Evolutionary conservation across 495 filamentous ascomycete genomes (phyloP).

Genomic region (Neurospora sp.): DNA sequence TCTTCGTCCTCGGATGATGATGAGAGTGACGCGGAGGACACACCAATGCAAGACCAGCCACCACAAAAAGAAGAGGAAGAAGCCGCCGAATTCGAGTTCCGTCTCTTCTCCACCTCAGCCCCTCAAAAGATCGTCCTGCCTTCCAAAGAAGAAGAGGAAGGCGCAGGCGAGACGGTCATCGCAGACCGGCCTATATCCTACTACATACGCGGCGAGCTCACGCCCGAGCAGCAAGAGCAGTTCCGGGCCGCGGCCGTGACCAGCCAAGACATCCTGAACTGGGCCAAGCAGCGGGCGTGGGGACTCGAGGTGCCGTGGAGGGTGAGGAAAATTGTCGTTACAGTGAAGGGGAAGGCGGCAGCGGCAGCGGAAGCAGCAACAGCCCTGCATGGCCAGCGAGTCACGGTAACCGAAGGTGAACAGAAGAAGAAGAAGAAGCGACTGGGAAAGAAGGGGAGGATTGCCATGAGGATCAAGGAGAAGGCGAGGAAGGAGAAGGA

Average conservation of each 20-base stretch:
- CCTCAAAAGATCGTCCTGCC: conserved; percentile 27
- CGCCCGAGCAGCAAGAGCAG: conserved; percentile 17
- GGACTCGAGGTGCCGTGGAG: conserved; percentile 47
- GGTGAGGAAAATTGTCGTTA: conserved; percentile 29
- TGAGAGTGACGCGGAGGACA: neutral
- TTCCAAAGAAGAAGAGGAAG: conserved; percentile 13
- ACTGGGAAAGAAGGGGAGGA: conserved; percentile 44
- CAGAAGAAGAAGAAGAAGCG: conserved; percentile 31
- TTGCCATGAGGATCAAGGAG: conserved; percentile 31
- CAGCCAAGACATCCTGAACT: conserved; percentile 31
- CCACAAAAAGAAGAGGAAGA: conserved; percentile 9
- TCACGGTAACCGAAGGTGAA: neutral
- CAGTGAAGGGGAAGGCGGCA: neutral
- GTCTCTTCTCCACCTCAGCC: conserved; percentile 39
- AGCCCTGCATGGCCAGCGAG: neutral
- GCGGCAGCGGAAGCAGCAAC: neutral
- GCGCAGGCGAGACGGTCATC: conserved; percentile 29
- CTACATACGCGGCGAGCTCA: conserved; percentile 32
- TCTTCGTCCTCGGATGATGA: neutral
- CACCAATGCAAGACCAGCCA: neutral
- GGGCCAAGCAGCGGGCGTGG: conserved; percentile 35
- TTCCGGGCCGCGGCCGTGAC: conserved; percentile 34
- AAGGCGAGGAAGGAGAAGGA: conserved; percentile 23
- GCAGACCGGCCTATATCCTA: conserved; percentile 30
- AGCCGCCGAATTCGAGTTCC: conserved; percentile 40